These are phyloP conservation scores for Solanum sitiens DNA, from an alignment of 257 asterid species.

Conservation along the genomic window DNA sequence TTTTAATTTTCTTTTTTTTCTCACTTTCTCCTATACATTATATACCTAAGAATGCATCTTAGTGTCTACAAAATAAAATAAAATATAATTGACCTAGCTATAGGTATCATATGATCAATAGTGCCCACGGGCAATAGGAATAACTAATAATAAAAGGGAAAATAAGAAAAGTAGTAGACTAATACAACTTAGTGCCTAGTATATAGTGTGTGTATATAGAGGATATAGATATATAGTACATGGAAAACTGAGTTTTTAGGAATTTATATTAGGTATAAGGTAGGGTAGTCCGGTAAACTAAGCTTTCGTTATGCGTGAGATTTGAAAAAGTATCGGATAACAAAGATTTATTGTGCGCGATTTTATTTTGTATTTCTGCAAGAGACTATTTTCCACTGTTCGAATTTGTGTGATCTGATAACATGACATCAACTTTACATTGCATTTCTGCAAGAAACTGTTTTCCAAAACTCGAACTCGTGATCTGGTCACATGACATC, in stretches of 20 bases:
- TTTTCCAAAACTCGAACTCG: too few species aligned
- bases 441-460: too few species aligned
- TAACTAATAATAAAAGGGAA: background rate
- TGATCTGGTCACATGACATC: background rate
- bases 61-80: background rate
- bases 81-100: background rate
- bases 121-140: background rate
- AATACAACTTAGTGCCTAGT: background rate
- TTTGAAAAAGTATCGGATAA: background rate
- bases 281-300: fast-evolving
- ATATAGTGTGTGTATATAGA: background rate
- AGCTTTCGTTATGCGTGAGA: background rate
- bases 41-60: background rate
- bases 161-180: background rate
- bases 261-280: background rate
- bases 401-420: background rate
- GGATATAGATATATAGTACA: background rate
- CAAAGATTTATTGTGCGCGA: background rate
- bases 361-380: background rate
- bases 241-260: slow-evolving; percentile 1
- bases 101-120: background rate
- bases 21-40: background rate
- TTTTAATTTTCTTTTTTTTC: background rate
- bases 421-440: background rate
- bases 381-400: background rate